Conservation (phyloP, 306 rosid genomes). For the Quercus dentata region DNA sequence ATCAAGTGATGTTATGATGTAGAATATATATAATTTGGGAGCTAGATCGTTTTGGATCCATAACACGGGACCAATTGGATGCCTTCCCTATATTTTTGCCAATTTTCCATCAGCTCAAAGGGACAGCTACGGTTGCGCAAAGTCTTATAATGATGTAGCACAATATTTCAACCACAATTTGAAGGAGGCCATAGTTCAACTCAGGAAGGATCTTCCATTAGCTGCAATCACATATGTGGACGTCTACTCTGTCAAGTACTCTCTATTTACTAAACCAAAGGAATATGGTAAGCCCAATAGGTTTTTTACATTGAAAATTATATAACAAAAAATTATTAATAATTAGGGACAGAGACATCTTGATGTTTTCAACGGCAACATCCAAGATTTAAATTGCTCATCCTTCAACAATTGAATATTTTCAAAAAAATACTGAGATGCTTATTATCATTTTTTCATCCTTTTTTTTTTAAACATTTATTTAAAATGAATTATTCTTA, state of each 20-base stretch:
- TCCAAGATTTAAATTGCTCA: too few relatives aligned
- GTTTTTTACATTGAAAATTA: too few relatives aligned
- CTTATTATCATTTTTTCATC: too few relatives aligned
- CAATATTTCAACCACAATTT: conserved; percentile 29
- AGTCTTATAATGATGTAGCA: conserved; percentile 48
- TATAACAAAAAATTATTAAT: too few relatives aligned
- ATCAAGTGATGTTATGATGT: neutral
- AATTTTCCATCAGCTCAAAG: neutral
- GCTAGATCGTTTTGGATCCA: conserved; percentile 40
- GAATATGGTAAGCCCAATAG: conserved; percentile 34
- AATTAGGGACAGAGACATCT: too few relatives aligned
- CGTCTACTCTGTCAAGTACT: conserved; percentile 14
- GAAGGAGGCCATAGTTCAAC: too few relatives aligned
- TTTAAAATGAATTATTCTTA: too few relatives aligned
- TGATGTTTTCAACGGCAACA: too few relatives aligned
- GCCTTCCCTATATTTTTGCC: conserved; percentile 26
- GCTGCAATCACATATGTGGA: conserved; percentile 64
- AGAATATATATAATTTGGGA: conserved; percentile 31
- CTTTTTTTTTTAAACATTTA: too few relatives aligned
- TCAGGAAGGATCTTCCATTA: too few relatives aligned
- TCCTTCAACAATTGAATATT: too few relatives aligned
- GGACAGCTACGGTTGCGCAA: conserved; percentile 51
- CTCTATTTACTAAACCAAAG: conserved; percentile 31
- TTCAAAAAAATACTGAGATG: too few relatives aligned
- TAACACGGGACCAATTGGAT: conserved; percentile 36